Conservation (phyloP, 768 basidiomycete genomes). For the Pholiota conissans region DNA sequence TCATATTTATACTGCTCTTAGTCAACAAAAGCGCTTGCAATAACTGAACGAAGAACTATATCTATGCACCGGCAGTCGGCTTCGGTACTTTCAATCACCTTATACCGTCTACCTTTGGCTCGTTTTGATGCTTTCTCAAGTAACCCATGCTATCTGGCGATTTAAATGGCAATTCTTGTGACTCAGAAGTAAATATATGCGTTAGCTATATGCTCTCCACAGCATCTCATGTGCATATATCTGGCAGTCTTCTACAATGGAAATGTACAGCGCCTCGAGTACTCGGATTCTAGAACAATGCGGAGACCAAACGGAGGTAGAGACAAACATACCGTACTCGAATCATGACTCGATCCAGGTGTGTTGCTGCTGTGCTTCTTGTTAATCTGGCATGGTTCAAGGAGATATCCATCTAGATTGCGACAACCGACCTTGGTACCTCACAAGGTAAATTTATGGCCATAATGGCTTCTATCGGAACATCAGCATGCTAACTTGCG, state of each 20-base stretch:
- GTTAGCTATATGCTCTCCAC: conserved; percentile 15
- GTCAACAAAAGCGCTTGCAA: background rate
- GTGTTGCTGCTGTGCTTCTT: conserved; percentile 7
- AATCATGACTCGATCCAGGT: conserved; percentile 13
- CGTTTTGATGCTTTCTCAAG: conserved; percentile 14
- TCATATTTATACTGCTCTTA: conserved; percentile 9
- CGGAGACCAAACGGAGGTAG: conserved; percentile 9
- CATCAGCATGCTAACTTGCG: conserved; percentile 16
- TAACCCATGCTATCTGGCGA: conserved; percentile 11
- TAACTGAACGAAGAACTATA: conserved; percentile 13
- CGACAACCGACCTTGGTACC: conserved; percentile 9
- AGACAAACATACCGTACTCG: background rate
- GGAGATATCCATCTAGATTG: conserved; percentile 22
- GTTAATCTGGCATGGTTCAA: conserved; percentile 11
- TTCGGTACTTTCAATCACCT: conserved; percentile 10
- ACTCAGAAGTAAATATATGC: conserved; percentile 19
- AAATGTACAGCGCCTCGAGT: background rate
- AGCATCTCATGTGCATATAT: conserved; percentile 24
- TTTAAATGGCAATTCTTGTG: conserved; percentile 13
- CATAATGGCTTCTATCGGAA: conserved; percentile 8
- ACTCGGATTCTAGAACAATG: conserved; percentile 3
- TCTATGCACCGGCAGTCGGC: conserved; percentile 1
- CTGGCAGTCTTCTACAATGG: conserved; percentile 19
- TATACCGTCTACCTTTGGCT: conserved; percentile 7
- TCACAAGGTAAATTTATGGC: conserved; percentile 17